Base-by-base conservation (phyloP, 306 rosid genomes). In the Trifolium fragiferum region DNA sequence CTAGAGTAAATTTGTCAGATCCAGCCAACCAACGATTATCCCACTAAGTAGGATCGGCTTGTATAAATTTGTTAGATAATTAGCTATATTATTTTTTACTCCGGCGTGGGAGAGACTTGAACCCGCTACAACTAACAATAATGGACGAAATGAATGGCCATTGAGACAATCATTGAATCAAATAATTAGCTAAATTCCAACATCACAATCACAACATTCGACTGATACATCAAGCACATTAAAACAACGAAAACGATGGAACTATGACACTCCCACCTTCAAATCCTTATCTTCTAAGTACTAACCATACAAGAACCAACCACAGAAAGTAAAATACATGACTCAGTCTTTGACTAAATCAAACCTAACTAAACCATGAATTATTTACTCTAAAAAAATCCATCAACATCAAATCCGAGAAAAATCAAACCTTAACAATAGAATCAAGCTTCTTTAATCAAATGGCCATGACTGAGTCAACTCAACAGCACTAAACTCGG, bases 331-430 rank as follows among this genome's bases (percentile, higher is more conserved):
- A 19, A 38, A 51, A 75, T 38, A 25, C 38, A 70, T 6, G 38
- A 14, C 51, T 55, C 74, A 72, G 15, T 68, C 64, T 7, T 51
- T 58, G 78, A 71, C 69, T 6, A 81, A 65, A 41, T 67, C 44
- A 64, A 76, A 40, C 46, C 59, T 27, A 63, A 16, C 19, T 3
- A 43, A 70, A 40, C 58, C 38, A 71, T 66, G 40, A 63, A 64
- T 64, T 63, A 27, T 38, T 70, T 37, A 70, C 70, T 21, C 60
- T 10, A 30, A 46, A 15, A 44, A 44, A 41, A 65, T 57, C 72
- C 71, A 66, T 61, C 79, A 72, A 72, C 72, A 58, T 76, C 76
- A 81, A 11, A 81, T 58, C 64, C 10, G 0, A 66, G 38, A 5
- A 38, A 37, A 50, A 76, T 43, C 44, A 41, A 70, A 74, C 5